Evolutionary conservation across 1,139 yeast genomes (phyloP).

Genomic region (Lodderomyces jiufengensis): DNA sequence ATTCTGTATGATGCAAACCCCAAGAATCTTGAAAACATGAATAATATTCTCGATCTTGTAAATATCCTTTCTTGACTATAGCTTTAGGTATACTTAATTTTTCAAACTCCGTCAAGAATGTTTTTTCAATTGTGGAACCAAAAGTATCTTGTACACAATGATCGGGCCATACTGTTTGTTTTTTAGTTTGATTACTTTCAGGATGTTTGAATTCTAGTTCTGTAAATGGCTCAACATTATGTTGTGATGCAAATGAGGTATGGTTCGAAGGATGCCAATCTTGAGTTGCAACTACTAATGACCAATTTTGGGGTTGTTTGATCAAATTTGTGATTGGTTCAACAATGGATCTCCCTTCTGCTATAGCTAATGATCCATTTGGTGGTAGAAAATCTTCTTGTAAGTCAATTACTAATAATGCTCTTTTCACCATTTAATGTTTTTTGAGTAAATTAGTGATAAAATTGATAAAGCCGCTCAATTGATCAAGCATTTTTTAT

Average conservation of each 20-base stretch:
- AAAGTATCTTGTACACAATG: slow-evolving; percentile 74
- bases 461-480: too few species aligned
- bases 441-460: too few species aligned
- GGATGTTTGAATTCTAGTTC: slow-evolving; percentile 53
- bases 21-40: slow-evolving; percentile 86
- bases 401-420: slow-evolving; percentile 71
- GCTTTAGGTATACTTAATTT: slow-evolving; percentile 24
- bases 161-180: slow-evolving; percentile 78
- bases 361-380: slow-evolving; percentile 71
- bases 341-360: slow-evolving; percentile 59
- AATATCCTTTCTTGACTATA: slow-evolving; percentile 65
- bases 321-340: slow-evolving; percentile 42
- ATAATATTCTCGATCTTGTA: slow-evolving; percentile 75
- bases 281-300: slow-evolving; percentile 64
- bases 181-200: slow-evolving; percentile 24
- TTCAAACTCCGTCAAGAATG: slow-evolving; percentile 25
- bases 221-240: slow-evolving; percentile 53
- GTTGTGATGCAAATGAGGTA: slow-evolving; percentile 75
- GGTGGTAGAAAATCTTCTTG: slow-evolving; percentile 86
- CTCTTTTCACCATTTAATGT: slow-evolving; percentile 21
- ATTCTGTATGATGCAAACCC: slow-evolving; percentile 67
- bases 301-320: slow-evolving; percentile 48
- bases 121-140: slow-evolving; percentile 65
- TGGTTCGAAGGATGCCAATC: slow-evolving; percentile 90
- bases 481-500: too few species aligned